Evolutionary conservation across 2,329 filamentous ascomycete species (phyloP), one percentile per base, ranked within the genome.

Genomic region (Fusarium falciforme): DNA sequence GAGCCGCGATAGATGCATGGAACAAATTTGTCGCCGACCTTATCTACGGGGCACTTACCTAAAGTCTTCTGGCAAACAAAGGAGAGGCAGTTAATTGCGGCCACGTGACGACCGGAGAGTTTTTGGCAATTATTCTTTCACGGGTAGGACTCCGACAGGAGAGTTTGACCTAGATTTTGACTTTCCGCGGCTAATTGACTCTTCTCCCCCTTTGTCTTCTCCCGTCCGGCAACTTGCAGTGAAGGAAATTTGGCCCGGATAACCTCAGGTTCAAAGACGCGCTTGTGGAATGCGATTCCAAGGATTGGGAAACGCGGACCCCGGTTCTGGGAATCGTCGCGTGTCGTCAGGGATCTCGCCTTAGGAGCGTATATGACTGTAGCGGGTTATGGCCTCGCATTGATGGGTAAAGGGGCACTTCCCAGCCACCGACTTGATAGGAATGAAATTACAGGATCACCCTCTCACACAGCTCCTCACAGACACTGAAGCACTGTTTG

Each of bases 1-100:
- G 54, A 61, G 65, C 71, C 61, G 75, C 75, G 77, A 78, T 78
- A 78, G 68, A 78, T 78, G 77, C 77, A 78, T 78, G 70, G 70
- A 61, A 58, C 58, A 74, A 74, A 55, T 55, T 66, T 74, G 25
- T 74, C 60, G 64, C 49, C 42, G 55, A 11, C 27, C 47, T 52
- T 52, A 52, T 52, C 47, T 52, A 52, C 11, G 47, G 47, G 17
- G 47, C 47, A 31, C 11, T 52, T 31, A 52, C 47, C 27, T 31
- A 52, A 52, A 27, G 27, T 27, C 27, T 52, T 29, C 44, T 49
- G 44, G 44, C 47, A 52, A 52, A n/a, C 47, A 71, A 47, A 47
- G 60, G 38, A 31, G 60, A 67, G 64, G n/a, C 14, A 22, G 29
- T 63, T 57, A 62, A 64, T 44, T 47, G 38, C 55, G 55, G 22